Evolutionary conservation across 495 filamentous ascomycete genomes (phyloP), one percentile per base, ranked within the genome.

Genomic region (Lepidopterella palustris): DNA sequence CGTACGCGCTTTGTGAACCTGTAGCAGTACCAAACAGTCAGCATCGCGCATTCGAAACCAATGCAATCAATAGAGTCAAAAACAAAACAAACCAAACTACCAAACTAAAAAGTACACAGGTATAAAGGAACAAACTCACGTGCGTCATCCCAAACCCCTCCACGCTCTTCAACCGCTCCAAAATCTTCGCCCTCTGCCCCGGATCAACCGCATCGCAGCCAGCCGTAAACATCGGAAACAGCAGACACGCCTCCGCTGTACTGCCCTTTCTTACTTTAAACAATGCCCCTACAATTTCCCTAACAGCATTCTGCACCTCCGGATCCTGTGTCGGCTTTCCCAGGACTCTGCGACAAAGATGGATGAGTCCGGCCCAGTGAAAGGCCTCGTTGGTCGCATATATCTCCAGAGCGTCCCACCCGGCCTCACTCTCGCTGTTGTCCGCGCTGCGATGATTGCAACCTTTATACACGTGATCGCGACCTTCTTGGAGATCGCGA

Each of bases 211-310:
- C 82, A 66, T 93, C 88, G 66, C 88, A 92, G 0, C 90, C 90
- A 4, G 89, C 90, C 8, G 87, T 87, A 71, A 95, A 93, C 71
- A 95, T 80, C 0, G 90, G 90, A 55, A 95, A 92, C 48, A 95
- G 68, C 5, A 90, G 76, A 67, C 87, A 89, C 3, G 83, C 83
- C 71, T 92, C 90, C 0, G 86, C 87, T 23, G 85, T 84, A 15
- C 84, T 84, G 18, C 86, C 84, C 13, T 76, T 73, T 24, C 82
- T 74, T 50, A 95, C 84, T 27, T 81, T 80, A n/a, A 70, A 73
- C 60, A 92, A 72, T 3, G 82, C 79, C 15, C 73, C 69, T 15
- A 87, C 75, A 32, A 92, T 87, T 59, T 81, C 77, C 13, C 74
- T 71, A n/a, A 90, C 82, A 0, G 83, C 83, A 13, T 77, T 74